These are phyloP conservation scores for Phaeolepiota aurea DNA, from an alignment of 768 basidiomycete species.

Conservation along the genomic window DNA sequence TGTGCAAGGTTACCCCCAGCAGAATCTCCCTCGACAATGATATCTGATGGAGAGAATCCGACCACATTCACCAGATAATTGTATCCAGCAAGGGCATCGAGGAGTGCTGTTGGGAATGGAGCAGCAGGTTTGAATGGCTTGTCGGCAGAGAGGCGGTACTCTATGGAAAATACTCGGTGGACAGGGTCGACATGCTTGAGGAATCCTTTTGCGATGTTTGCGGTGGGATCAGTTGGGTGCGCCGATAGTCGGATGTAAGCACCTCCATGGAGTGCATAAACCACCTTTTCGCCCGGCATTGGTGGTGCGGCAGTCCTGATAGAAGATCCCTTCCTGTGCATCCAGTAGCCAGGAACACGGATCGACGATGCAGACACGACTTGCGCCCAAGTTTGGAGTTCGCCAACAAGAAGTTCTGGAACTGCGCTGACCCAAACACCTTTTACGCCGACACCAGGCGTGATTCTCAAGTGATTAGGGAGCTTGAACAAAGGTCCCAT, in stretches of 20 bases:
- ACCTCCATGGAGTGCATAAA: conserved; percentile 61
- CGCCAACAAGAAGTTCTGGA: conserved; percentile 33
- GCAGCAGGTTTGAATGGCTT: conserved; percentile 32
- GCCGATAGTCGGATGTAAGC: conserved; percentile 47
- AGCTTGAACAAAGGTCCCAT: conserved; percentile 20
- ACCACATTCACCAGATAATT: conserved; percentile 52
- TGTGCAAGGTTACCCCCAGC: conserved; percentile 70
- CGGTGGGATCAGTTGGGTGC: conserved; percentile 41
- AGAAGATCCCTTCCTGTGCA: conserved; percentile 29
- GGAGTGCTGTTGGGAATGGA: conserved; percentile 68
- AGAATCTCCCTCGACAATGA: conserved; percentile 68
- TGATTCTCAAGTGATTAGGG: conserved; percentile 33
- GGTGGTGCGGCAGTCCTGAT: conserved; percentile 28
- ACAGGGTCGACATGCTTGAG: conserved; percentile 35
- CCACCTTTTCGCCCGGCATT: conserved; percentile 42
- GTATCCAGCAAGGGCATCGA: conserved; percentile 73
- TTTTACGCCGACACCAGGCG: conserved; percentile 28
- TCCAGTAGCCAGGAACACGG: conserved; percentile 52
- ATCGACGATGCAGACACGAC: conserved; percentile 29
- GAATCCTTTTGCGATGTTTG: conserved; percentile 36
- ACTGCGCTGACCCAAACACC: conserved; percentile 42
- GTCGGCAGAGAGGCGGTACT: conserved; percentile 60
- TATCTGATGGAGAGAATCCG: conserved; percentile 48
- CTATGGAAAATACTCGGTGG: conserved; percentile 49
- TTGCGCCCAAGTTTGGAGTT: conserved; percentile 30